phyloP scores from a whole-genome alignment of 2,329 filamentous ascomycete species.

The Apiospora phragmitis region DNA sequence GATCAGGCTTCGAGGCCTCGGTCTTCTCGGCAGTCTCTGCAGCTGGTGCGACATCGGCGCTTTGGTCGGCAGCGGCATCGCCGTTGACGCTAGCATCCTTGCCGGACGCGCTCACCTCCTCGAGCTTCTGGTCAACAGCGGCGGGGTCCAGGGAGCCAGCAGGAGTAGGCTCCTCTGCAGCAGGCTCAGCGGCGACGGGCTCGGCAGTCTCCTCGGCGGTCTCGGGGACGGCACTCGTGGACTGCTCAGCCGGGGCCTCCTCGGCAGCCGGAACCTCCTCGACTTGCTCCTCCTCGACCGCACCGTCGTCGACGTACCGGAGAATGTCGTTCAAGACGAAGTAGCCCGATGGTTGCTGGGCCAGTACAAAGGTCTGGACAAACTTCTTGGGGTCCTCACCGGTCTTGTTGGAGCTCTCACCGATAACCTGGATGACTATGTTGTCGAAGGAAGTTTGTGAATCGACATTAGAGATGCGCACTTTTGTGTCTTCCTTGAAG shows the following conservation, averaged over 20 bases:
- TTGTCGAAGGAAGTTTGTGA: constrained; percentile 89
- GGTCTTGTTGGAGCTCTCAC: constrained; percentile 93
- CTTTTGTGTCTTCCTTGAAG: constrained; percentile 91
- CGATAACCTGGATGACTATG: constrained; percentile 97
- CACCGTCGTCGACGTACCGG: constrained; percentile 78
- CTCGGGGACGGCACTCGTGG: constrained; percentile 34
- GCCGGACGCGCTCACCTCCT: constrained; percentile 53
- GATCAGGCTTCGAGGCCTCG: constrained; percentile 36
- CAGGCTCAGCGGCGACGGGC: constrained; percentile 33
- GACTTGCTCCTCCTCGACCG: constrained; percentile 70
- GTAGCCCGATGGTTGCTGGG: constrained; percentile 93
- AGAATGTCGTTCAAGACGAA: constrained; percentile 99
- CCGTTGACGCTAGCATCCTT: constrained; percentile 46
- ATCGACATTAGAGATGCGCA: constrained; percentile 96
- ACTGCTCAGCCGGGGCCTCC: constrained; percentile 25
- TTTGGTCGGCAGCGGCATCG: constrained; percentile 34
- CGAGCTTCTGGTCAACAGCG: constrained; percentile 73
- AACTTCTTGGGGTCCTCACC: constrained; percentile 87
- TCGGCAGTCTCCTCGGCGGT: constrained; percentile 18
- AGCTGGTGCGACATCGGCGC: constrained; percentile 32
- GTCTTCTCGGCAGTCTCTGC: constrained; percentile 19
- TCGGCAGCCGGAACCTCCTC: constrained; percentile 34
- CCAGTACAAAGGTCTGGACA: constrained; percentile 95
- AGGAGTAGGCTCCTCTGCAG: constrained; percentile 32
- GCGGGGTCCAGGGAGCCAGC: constrained; percentile 30